Evolutionary conservation across 1,284 basidiomycete species (phyloP), one percentile per base, ranked within the genome.

Genomic region (Volvariella surrecta): DNA sequence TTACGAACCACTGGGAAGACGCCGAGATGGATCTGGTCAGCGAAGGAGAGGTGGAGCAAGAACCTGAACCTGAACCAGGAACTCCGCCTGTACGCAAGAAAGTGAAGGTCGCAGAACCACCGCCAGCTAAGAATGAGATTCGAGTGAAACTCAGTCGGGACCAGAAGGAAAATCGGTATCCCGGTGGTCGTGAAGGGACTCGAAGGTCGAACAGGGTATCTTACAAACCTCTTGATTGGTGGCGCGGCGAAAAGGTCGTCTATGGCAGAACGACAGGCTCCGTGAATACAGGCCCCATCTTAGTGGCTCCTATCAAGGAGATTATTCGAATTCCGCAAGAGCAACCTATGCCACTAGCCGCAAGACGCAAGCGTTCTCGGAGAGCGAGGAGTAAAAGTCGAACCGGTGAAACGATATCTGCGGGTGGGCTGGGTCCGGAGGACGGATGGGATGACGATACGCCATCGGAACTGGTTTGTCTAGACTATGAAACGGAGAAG

Each of bases 391-490:
- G 67, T 50, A 62, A 64, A 55, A 71, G 65, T 53, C 58, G 63
- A 45, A 55, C 56, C 32, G 64, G 53, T 38, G 63, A 64, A 22
- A 56, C 60, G 2, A 41, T 45, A 18, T 8, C 34, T 6, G 8
- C 15, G 34, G 50, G 52, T 52, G 42, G 48, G 50, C 45, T 63
- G 17, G 71, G 80, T 51, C 79, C 81, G 0, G 87, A 91, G 55
- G 83, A 87, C 49, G 91, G 89, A 1, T 91, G 91, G 88, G 95
- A 98, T 57, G 78, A 82, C 32, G 67, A 82, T 18, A 96, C 92
- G 8, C 61, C 76, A 10, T 67, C 81, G 1, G 66, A 75, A 30
- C 85, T 83, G 3, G 59, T 76, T 2, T 84, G 97, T 0, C 60
- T 82, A 18, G 82, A 91, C 50, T 92, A 74, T 57, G 71, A 72